Conservation (phyloP, 331 rosid genomes). For the Stylosanthes scabra region DNA sequence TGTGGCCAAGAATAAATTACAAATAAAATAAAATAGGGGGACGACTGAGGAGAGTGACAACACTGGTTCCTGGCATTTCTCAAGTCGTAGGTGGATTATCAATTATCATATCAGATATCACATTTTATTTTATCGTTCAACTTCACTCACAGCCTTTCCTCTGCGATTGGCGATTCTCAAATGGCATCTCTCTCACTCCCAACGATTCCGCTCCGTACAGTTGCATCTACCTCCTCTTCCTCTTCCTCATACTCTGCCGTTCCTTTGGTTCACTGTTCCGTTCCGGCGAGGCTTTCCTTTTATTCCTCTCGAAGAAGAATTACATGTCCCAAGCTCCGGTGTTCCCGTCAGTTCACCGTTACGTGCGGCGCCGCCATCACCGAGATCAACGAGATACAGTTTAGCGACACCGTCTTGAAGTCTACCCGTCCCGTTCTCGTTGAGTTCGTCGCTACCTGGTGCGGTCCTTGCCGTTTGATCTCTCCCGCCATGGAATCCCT, state of each 20-base stretch:
- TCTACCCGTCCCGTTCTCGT: constrained; percentile 83
- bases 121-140: not conserved
- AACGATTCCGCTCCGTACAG: constrained; percentile 37
- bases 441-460: constrained; percentile 91
- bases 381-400: constrained; percentile 72
- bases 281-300: constrained; percentile 28
- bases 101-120: not conserved
- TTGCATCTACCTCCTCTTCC: constrained; percentile 36
- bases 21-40: not conserved
- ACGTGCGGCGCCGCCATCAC: constrained; percentile 52
- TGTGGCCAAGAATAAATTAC: constrained; percentile 29
- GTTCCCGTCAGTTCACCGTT: constrained; percentile 47
- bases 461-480: constrained; percentile 92
- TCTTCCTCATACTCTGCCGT: constrained; percentile 12
- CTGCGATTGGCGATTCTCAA: constrained; percentile 9
- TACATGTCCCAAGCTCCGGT: not conserved
- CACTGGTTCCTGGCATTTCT: not conserved
- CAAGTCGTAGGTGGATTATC: not conserved
- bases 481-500: constrained; percentile 72
- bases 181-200: constrained; percentile 51
- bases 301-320: constrained; percentile 24
- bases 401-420: constrained; percentile 61
- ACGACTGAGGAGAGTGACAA: not conserved
- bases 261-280: constrained; percentile 26
- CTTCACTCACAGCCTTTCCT: not conserved